A percentile compares a stretch with the other conserved stretches of the same genome.
phyloP scores from a whole-genome alignment of 495 filamentous ascomycete genomes.

The Talaromyces stipitatus region DNA sequence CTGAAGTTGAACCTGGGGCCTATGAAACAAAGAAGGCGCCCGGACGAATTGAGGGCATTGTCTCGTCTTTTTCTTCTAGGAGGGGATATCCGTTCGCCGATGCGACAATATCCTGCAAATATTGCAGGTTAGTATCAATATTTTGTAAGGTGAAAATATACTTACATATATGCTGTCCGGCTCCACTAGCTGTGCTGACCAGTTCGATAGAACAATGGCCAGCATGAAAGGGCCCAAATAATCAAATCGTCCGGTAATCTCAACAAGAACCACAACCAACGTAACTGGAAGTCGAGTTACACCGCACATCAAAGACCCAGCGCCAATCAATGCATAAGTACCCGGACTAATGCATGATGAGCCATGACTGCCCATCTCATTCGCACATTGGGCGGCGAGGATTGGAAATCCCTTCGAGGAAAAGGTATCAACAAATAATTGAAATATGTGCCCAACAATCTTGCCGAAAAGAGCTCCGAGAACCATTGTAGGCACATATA shows the following conservation, averaged over 20 bases:
- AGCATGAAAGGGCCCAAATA: not conserved
- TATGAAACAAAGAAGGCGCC: no score
- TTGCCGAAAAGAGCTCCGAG: not conserved
- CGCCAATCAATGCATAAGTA: not conserved
- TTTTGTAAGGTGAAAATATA: not conserved
- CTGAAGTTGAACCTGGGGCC: no score
- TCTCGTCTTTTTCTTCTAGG: not conserved
- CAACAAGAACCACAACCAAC: not conserved
- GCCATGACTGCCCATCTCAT: not conserved
- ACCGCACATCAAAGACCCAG: not conserved
- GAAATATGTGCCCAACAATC: not conserved
- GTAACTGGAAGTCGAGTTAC: not conserved
- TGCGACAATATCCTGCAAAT: not conserved
- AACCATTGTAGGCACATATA: not conserved
- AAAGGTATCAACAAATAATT: not conserved
- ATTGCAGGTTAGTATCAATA: not conserved
- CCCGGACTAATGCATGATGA: not conserved
- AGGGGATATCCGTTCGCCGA: not conserved
- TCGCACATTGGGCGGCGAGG: not conserved
- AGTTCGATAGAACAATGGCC: not conserved
- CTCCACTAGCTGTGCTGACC: not conserved
- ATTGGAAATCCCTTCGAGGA: not conserved
- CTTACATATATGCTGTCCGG: not conserved
- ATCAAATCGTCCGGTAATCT: not conserved
- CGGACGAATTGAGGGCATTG: not conserved